A percentile compares a stretch with the other conserved stretches of the same genome.
These are phyloP conservation scores for Erodium maritimum DNA, from an alignment of 345 rosid species.

Conservation along the genomic window DNA sequence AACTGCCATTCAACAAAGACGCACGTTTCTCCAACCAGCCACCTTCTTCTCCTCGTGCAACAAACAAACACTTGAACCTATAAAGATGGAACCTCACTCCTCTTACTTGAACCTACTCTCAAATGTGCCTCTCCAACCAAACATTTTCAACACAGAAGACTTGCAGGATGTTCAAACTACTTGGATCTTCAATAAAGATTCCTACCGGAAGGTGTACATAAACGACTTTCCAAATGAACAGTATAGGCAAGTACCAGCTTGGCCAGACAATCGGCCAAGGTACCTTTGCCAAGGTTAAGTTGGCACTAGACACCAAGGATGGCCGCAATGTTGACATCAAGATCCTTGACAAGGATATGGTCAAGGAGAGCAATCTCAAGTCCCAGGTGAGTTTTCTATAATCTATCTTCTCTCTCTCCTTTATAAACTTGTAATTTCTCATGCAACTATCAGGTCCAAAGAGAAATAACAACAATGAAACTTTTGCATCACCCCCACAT, in stretches of 20 bases:
- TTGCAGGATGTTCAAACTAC: too few relatives aligned
- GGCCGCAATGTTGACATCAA: constrained; percentile 60
- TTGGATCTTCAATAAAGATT: too few relatives aligned
- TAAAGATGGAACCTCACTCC: too few relatives aligned
- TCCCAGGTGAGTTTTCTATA: constrained; percentile 33
- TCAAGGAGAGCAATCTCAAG: constrained; percentile 56
- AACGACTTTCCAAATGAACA: too few relatives aligned
- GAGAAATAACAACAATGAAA: constrained; percentile 88
- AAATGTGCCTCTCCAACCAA: too few relatives aligned
- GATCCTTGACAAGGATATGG: constrained; percentile 59
- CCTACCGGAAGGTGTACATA: too few relatives aligned
- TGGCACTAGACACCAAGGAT: constrained; percentile 49
- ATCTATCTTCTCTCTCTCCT: not conserved
- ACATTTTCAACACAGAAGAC: too few relatives aligned
- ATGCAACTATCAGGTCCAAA: constrained; percentile 38
- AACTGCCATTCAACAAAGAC: too few relatives aligned
- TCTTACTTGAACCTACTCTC: too few relatives aligned
- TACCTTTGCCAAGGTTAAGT: constrained; percentile 80
- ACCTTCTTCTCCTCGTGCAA: too few relatives aligned
- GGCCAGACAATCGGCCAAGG: constrained; percentile 79
- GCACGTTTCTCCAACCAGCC: too few relatives aligned
- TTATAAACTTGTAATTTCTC: not conserved
- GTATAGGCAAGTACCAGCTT: constrained; percentile 61
- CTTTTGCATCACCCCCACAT: constrained; percentile 71
- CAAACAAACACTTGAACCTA: too few relatives aligned